phyloP scores from a whole-genome alignment of 345 rosid species.

The Jatropha curcas region DNA sequence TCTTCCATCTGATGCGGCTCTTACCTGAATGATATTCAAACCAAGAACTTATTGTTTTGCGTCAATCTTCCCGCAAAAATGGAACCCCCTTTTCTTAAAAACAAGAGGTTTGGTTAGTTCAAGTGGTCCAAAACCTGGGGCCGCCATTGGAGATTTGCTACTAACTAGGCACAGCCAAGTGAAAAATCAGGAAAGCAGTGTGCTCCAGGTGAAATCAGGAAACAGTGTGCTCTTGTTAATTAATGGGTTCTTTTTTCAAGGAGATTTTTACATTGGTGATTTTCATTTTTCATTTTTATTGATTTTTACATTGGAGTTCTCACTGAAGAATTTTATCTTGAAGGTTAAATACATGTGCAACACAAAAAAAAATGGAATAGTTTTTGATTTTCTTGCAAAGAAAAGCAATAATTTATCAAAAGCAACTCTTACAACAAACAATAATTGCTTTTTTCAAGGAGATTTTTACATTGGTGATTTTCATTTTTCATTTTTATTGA shows the following conservation, averaged over 20 bases:
- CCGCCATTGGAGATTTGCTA: constrained; percentile 7
- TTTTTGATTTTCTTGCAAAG: too few species aligned
- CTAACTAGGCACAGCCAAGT: constrained; percentile 26
- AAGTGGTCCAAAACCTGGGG: constrained; percentile 24
- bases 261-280: background rate
- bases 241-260: background rate
- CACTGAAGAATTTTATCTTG: too few species aligned
- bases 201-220: constrained; percentile 28
- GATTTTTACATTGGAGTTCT: too few species aligned
- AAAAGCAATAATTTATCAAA: too few species aligned
- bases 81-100: constrained; percentile 39
- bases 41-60: constrained; percentile 34
- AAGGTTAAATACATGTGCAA: too few species aligned
- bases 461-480: too few species aligned
- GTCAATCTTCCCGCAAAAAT: constrained; percentile 28
- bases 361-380: too few species aligned
- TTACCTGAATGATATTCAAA: constrained; percentile 45
- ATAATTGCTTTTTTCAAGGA: too few species aligned
- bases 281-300: background rate
- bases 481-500: too few species aligned
- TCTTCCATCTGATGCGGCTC: constrained; percentile 62
- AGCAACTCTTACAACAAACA: too few species aligned
- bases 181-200: constrained; percentile 26
- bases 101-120: constrained; percentile 22
- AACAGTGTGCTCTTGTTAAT: constrained; percentile 18